A percentile compares a stretch with the other conserved stretches of the same genome.
Conservation (phyloP, 2,329 filamentous ascomycete genomes). For the Graphilbum ipis-grandicollis region DNA sequence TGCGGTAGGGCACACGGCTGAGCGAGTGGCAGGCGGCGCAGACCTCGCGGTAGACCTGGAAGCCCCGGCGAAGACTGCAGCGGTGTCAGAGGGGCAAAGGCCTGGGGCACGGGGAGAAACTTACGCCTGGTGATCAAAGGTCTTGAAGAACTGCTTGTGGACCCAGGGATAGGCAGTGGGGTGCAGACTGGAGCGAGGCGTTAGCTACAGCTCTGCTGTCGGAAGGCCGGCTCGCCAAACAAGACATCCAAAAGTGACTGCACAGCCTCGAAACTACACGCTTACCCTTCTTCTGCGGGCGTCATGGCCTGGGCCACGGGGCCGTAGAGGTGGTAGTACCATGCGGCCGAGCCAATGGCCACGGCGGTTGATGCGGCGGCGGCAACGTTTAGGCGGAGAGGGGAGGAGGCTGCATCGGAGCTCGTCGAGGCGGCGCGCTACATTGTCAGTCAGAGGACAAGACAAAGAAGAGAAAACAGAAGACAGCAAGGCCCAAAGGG, state of each 20-base stretch:
- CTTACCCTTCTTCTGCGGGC: conserved; percentile 95
- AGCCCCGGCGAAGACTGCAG: conserved; percentile 81
- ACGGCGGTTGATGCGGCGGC: conserved; percentile 73
- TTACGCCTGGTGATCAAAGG: conserved; percentile 93
- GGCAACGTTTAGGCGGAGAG: conserved; percentile 71
- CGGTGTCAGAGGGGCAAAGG: neutral
- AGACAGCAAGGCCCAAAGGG: neutral
- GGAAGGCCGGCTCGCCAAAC: no score
- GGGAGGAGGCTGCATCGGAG: conserved; percentile 39
- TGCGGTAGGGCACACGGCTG: conserved; percentile 80
- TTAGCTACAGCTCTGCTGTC: conserved; percentile 12
- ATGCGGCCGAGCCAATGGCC: conserved; percentile 77
- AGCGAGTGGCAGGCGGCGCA: conserved; percentile 97
- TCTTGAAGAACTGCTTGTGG: conserved; percentile 80
- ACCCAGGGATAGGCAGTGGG: conserved; percentile 89
- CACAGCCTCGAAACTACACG: no score
- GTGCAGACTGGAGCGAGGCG: conserved; percentile 52
- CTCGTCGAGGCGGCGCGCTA: conserved; percentile 56
- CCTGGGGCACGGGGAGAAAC: conserved; percentile 18
- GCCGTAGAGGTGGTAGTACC: conserved; percentile 96
- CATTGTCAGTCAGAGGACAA: no score
- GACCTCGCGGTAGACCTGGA: conserved; percentile 98
- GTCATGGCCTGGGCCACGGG: conserved; percentile 76
- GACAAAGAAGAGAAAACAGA: conserved; percentile 4
- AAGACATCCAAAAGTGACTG: no score